Percentiles rank a stretch among this genome's conserved stretches.
These are phyloP conservation scores for Phytophthora megakarya DNA, from an alignment of 352 stramenopile species.

Conservation along the genomic window DNA sequence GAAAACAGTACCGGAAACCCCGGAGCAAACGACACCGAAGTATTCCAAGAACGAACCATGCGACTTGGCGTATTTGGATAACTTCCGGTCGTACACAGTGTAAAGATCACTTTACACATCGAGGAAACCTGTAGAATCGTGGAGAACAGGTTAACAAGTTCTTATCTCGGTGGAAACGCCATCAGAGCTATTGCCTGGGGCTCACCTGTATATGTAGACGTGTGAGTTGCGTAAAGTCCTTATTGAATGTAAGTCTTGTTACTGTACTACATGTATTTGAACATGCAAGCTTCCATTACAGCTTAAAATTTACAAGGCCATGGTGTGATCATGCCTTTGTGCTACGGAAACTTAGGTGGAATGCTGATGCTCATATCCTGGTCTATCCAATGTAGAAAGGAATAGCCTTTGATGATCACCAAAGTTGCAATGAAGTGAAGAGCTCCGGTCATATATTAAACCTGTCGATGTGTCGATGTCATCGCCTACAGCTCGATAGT, in stretches of 20 bases:
- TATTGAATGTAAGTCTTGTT: slow-evolving; percentile 9
- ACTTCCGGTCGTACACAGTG: slow-evolving; percentile 33
- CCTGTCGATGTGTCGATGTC: not conserved
- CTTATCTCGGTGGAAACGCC: not conserved
- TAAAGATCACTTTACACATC: slow-evolving; percentile 19
- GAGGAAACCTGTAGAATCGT: not conserved
- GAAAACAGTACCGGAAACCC: not conserved
- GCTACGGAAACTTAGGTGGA: too few relatives aligned
- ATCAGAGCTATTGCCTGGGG: not conserved
- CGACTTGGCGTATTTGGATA: slow-evolving; percentile 36
- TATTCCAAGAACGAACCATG: slow-evolving; percentile 32
- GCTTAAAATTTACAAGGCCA: too few relatives aligned
- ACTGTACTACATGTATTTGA: not conserved
- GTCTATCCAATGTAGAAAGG: too few relatives aligned
- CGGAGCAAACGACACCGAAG: slow-evolving; percentile 7
- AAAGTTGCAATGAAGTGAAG: not conserved
- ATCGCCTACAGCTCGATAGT: slow-evolving; percentile 7
- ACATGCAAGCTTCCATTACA: too few relatives aligned
- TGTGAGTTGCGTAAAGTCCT: slow-evolving; percentile 2
- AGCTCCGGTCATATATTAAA: not conserved
- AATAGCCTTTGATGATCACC: not conserved
- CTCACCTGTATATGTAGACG: slow-evolving; percentile 18
- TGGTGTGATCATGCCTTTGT: too few relatives aligned
- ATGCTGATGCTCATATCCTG: too few relatives aligned
- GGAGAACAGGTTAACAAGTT: not conserved